Conservation (phyloP, 129 eudicot genomes). For the Solidago caesia region DNA sequence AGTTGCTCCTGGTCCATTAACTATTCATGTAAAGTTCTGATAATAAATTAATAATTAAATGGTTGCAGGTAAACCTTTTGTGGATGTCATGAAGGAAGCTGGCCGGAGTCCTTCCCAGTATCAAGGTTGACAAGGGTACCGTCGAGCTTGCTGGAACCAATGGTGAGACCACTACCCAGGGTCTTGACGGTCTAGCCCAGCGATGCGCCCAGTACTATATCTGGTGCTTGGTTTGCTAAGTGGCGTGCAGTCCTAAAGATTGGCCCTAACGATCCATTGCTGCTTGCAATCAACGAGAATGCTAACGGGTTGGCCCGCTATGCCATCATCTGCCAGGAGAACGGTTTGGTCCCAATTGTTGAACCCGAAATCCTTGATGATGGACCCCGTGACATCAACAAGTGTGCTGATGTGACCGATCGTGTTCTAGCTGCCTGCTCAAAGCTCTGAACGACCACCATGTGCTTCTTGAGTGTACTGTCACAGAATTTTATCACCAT, state of each 20-base stretch:
- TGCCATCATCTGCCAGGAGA: background rate
- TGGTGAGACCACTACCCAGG: background rate
- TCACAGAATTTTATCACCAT: background rate
- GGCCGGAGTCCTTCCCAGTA: background rate
- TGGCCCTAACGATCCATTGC: background rate
- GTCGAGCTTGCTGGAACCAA: background rate
- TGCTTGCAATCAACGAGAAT: background rate
- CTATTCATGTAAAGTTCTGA: too few species aligned
- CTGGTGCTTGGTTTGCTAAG: background rate
- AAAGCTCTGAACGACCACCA: background rate
- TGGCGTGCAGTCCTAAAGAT: background rate
- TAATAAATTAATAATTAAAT: too few species aligned
- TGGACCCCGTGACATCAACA: background rate
- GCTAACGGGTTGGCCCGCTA: background rate
- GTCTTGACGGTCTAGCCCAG: background rate
- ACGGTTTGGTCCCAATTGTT: background rate
- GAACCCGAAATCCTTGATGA: background rate
- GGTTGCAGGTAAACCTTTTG: background rate
- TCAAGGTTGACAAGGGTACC: background rate
- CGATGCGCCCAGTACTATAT: background rate
- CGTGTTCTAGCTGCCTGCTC: background rate
- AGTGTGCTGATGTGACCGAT: background rate
- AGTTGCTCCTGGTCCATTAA: too few species aligned
- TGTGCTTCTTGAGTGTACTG: background rate
- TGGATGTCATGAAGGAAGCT: background rate